Base-by-base conservation (phyloP, 2,329 filamentous ascomycete species). In the Tolypocladium paradoxum region DNA sequence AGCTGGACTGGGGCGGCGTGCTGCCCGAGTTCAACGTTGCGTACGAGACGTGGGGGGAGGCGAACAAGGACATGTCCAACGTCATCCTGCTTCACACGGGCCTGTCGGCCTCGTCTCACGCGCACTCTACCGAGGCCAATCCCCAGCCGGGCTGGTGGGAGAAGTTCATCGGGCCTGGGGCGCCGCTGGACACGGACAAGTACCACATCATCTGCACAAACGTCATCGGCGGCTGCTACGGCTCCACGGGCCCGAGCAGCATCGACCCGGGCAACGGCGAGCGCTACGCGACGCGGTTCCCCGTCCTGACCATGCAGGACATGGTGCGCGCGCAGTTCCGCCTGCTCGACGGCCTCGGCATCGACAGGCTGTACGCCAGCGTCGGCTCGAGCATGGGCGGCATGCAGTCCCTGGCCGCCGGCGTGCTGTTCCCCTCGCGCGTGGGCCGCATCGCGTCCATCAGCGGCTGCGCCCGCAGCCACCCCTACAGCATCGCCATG, bases 401-500 rank as follows among this genome's bases (percentile, higher is more conserved):
- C 52, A 99, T 99, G 93, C 92, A 96, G 67, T 93, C 88, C 60
- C 78, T 99, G 6, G 91, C 91, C 8, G 88, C 90, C 0, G 93
- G 89, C 4, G 83, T 88, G 1, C 72, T 96, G 33, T 95, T 92
- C 66, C 88, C 90, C 0, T 81, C 88, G 38, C 81, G 92, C 35
- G 87, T 99, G 3, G 83, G 83, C 38, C 84, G 86, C 59, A 81
- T 99, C 57, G 88, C 90, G 37, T 92, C 85, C 63, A 93, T 97
- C 64, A 95, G 88, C 64, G 93, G 92, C 14, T 99, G 93, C 68
- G 93, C 92, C 0, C 79, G 93, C 58, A 95, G 88, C 61, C 93
- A 99, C 67, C 93, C 93, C 0, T 99, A 99, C 73, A 95, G 91
- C 69, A 96, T 99, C 67, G 93, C 93, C 35, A 96, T 99, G 92